Base-by-base conservation (phyloP, 768 basidiomycete species). In the Leucosporidium scottii region DNA sequence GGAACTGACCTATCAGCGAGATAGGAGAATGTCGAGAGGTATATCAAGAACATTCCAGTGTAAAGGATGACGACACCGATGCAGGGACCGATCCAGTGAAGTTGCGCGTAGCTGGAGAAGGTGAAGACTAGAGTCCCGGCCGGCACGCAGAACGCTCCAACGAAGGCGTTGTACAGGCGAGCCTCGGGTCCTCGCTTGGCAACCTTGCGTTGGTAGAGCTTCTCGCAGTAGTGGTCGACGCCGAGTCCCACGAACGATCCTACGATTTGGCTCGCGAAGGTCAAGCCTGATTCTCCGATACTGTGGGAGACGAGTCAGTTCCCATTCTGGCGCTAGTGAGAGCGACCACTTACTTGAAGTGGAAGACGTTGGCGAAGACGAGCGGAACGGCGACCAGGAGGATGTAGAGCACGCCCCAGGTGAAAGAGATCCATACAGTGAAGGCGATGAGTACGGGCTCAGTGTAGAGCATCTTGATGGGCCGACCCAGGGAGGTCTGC, bases 331-430 rank as follows among this genome's bases (percentile, higher is more conserved):
- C 18, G 49, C 49, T 57, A 30, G 20, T 12, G 34, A 36, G 5
- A 44, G 15, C 39, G 15, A 44, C 3, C 39, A 58, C 23, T 23
- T 9, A n/a, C 21, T 34, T 23, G 64, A 70, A 69, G 49, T 27
- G 15, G 61, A 67, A 74, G 18, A 70, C 36, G 4, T n/a, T 13
- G 2, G n/a, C 13, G 34, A 68, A 65, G 13, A 70, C 65, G 28
- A 65, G 28, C 2, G 73, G 36, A 36, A 63, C 27, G 78, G 83
- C 83, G 36, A 88, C 81, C 75, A 90, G 78, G 64, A 84, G 85
- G 48, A 71, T 60, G 74, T 84, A 91, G n/a, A 86, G 76, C 6
- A 91, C 83, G 0, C 89, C 89, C 89, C 89, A 91, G 0, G 83
- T 20, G 85, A 87, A 75, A 1, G 56, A 56, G 25, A 78, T 59